Evolutionary conservation across 2,329 filamentous ascomycete genomes (phyloP), one percentile per base, ranked within the genome.

Genomic region (Ramichloridium luteum): DNA sequence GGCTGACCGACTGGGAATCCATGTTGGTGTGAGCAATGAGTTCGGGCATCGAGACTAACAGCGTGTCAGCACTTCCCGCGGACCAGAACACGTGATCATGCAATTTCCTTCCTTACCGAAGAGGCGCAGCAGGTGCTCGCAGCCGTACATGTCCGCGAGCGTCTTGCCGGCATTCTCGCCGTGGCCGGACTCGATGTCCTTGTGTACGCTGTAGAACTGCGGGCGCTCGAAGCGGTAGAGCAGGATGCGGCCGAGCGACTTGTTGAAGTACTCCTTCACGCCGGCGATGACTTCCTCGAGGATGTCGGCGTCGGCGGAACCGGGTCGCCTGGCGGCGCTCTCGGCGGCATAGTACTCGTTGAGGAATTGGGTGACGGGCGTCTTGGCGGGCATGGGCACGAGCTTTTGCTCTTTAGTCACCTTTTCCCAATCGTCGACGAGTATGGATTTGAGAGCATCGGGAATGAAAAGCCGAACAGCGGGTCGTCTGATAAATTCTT

Each of bases 361-460:
- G 11, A 98, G 63, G 39, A 98, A 83, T 43, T 73, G 63, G 41
- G 71, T 74, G 37, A 90, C 83, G 1, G 88, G 75, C 31, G 78
- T 72, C 16, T 69, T 65, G 28, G 84, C 77, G 1, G 90, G 90
- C 11, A 98, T 66, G 2, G 82, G 77, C 17, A 94, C 83, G 3
- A 96, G 74, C 52, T 88, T 82, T 46, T 84, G 74, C 53, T 92
- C 90, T 62, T 94, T 96, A 35, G 90, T 98, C 39, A 98, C 77
- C 48, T 94, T 93, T 58, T 98, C 90, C 90, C 90, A 98, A 56
- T 98, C 90, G 54, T 98, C 90, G 13, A 98, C 90, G 3, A 98
- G 73, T 40, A 93, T 70, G 11, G 81, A 83, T 62, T 96, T 94
- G 44, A 98, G 68, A 43, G 80, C 74, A 52, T 96, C 90, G 0